Evolutionary conservation across 352 stramenopile genomes (phyloP), one percentile per base, ranked within the genome.

Genomic region (Pythium brassicae): DNA sequence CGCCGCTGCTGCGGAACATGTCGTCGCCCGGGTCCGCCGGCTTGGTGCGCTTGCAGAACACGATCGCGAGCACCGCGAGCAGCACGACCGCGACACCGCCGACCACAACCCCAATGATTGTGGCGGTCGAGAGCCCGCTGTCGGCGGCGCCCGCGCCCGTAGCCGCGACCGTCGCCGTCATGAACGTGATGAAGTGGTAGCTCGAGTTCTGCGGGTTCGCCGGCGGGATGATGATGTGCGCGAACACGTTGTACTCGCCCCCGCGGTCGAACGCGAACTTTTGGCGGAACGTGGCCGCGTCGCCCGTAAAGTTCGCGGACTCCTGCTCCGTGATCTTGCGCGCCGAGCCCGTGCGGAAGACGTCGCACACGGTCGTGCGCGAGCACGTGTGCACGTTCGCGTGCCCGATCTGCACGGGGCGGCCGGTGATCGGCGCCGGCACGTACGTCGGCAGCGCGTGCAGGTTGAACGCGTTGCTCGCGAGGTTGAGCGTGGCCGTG

Each of bases 141-240:
- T 9, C 22, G 8, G 47, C 49, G 1, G 55, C 53, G n/a, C 20
- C 44, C 10, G 60, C 60, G 14, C 12, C 66, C 1, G 61, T 70
- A 25, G 65, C 61, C 9, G 22, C 47, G 7, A 75, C 50, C 2
- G 42, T 56, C 6, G 78, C 83, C 17, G 76, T 92, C 29, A 79
- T 74, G 63, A 88, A 92, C 35, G 76, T 81, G 48, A 92, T 79
- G 53, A 92, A 89, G 64, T 92, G 78, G 61, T 89, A 92, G 29
- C 75, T 87, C 61, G 82, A 59, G 34, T 81, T 62, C 14, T 66
- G 45, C n/a, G 69, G 78, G 53, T 87, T 71, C 50, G 62, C 66
- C 0, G 76, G 72, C 12, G 82, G 72, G 17, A 92, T 62, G 47
- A 92, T 86, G 27, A 92, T 66, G 65, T 92, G 82, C 35, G 82